Evolutionary conservation across 164 flowering plant species (phyloP).

Genomic region (Vitis rotundifolia): DNA sequence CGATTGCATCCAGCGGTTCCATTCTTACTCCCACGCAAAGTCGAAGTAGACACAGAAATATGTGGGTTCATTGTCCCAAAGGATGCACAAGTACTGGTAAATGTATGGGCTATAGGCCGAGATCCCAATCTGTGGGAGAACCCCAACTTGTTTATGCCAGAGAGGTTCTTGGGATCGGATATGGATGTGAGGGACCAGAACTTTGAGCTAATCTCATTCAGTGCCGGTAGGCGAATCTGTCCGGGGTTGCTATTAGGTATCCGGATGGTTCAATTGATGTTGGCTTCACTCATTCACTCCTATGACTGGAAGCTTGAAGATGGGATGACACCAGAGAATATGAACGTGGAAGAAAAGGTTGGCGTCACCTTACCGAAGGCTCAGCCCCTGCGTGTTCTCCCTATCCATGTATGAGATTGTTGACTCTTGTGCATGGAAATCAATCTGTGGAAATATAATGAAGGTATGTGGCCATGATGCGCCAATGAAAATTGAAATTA

Average conservation of each 20-base stretch:
- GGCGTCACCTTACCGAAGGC: too few relatives aligned
- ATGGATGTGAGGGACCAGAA: too few relatives aligned
- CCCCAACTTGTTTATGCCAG: background rate
- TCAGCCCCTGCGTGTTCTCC: too few relatives aligned
- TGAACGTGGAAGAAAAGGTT: too few relatives aligned
- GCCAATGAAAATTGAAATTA: too few relatives aligned
- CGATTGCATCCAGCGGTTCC: slow-evolving; percentile 43
- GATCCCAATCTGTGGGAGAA: slow-evolving; percentile 16
- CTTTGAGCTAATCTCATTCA: slow-evolving; percentile 17
- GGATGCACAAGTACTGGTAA: slow-evolving; percentile 18
- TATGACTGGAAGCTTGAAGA: slow-evolving; percentile 1
- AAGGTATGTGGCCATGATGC: too few relatives aligned
- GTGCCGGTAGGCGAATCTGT: slow-evolving; percentile 26
- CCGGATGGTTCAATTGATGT: slow-evolving; percentile 18
- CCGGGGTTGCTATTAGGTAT: slow-evolving; percentile 21
- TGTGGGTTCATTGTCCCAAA: slow-evolving; percentile 15
- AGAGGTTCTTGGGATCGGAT: too few relatives aligned
- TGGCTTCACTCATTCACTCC: slow-evolving; percentile 21
- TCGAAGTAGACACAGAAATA: slow-evolving; percentile 6
- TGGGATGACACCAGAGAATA: too few relatives aligned
- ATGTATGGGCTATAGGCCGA: slow-evolving; percentile 26
- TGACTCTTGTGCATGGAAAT: too few relatives aligned
- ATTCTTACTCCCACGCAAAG: slow-evolving; percentile 30
- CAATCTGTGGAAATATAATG: too few relatives aligned
- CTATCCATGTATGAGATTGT: too few relatives aligned